Percentiles rank a stretch among this genome's conserved stretches.
Conservation (phyloP, 148 eudicot species). For the Dysphania ambrosioides region DNA sequence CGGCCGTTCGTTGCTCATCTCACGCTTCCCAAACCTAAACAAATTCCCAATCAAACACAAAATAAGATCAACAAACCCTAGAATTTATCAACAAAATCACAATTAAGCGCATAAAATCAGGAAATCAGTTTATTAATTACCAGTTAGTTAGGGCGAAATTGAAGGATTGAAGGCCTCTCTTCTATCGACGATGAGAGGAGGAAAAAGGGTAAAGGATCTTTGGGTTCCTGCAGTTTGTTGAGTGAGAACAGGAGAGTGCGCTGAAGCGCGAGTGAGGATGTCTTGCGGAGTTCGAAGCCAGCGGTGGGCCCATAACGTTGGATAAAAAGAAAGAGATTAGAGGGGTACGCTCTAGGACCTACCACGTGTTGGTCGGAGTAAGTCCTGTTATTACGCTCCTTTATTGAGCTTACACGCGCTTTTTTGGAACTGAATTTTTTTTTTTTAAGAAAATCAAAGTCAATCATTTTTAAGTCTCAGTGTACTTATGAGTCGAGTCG, state of each 20-base stretch:
- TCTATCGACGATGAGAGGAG: not conserved
- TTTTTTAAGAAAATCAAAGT: not conserved
- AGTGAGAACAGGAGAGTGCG: too few species aligned
- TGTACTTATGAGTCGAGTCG: too few species aligned
- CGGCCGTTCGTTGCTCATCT: conserved; percentile 66
- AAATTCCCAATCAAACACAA: not conserved
- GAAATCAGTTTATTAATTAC: not conserved
- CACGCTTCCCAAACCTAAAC: conserved; percentile 12
- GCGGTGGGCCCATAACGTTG: too few species aligned
- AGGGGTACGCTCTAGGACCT: not conserved
- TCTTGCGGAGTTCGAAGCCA: too few species aligned
- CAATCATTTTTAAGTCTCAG: conserved; percentile 5
- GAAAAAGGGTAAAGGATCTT: too few species aligned
- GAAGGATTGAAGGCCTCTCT: not conserved
- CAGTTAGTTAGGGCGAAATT: not conserved
- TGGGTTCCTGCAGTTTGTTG: too few species aligned
- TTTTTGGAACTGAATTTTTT: not conserved
- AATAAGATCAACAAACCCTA: not conserved
- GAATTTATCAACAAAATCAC: not conserved
- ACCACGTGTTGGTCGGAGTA: conserved; percentile 1
- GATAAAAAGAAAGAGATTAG: too few species aligned
- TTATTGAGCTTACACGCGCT: not conserved
- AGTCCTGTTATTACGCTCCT: not conserved
- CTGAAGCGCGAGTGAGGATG: too few species aligned
- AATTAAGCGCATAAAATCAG: not conserved